These are phyloP conservation scores for Cyberlindnera saturnus DNA, from an alignment of 805 yeast species.

Conservation along the genomic window DNA sequence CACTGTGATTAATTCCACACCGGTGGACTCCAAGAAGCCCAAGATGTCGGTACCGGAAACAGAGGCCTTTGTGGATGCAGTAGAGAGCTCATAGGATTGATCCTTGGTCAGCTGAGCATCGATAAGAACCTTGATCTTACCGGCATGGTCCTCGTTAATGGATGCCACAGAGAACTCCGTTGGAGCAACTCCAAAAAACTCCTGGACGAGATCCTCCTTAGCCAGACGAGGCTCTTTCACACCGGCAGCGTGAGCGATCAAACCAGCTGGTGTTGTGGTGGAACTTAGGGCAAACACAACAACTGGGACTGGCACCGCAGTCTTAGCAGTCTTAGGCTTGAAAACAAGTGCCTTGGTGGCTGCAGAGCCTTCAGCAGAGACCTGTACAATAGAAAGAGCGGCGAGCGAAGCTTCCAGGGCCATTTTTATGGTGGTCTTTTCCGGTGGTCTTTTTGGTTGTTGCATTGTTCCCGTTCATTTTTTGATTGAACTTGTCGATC, in stretches of 20 bases:
- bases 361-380: slow-evolving; percentile 41
- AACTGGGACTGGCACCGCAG: slow-evolving; percentile 73
- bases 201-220: slow-evolving; percentile 67
- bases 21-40: slow-evolving; percentile 43
- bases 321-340: slow-evolving; percentile 86
- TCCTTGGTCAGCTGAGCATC: slow-evolving; percentile 38
- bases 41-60: slow-evolving; percentile 41
- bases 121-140: slow-evolving; percentile 53
- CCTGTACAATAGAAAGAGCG: slow-evolving; percentile 55
- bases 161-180: slow-evolving; percentile 58
- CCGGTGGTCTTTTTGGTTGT: background rate
- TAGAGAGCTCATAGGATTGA: slow-evolving; percentile 35
- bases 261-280: slow-evolving; percentile 62
- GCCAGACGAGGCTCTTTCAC: slow-evolving; percentile 88
- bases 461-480: background rate
- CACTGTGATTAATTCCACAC: slow-evolving; percentile 46
- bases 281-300: slow-evolving; percentile 69
- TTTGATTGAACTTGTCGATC: background rate
- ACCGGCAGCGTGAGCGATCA: slow-evolving; percentile 59
- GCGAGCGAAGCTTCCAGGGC: slow-evolving; percentile 66
- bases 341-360: slow-evolving; percentile 74
- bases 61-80: slow-evolving; percentile 46
- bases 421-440: slow-evolving; percentile 33
- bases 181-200: slow-evolving; percentile 51
- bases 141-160: slow-evolving; percentile 38